These are phyloP conservation scores for Serendipita sp. DNA, from an alignment of 1,284 basidiomycete species.

Conservation along the genomic window DNA sequence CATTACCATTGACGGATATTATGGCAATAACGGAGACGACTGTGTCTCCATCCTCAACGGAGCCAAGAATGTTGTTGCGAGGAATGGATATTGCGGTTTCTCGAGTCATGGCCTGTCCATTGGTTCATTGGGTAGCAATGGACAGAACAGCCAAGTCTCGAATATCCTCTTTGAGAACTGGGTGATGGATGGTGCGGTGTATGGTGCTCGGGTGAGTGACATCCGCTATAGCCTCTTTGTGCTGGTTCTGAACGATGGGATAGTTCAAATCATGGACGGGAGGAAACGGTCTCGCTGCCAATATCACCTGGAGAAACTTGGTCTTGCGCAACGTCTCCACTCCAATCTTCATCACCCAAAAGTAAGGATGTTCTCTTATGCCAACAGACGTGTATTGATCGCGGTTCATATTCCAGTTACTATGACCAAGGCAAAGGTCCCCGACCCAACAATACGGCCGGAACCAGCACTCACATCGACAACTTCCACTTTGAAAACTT, in stretches of 20 bases:
- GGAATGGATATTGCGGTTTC: slow-evolving; percentile 19
- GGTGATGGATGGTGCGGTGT: slow-evolving; percentile 17
- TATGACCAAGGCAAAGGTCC: slow-evolving; percentile 13
- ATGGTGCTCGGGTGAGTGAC: slow-evolving; percentile 15
- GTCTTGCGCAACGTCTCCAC: slow-evolving; percentile 16
- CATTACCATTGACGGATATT: slow-evolving; percentile 18
- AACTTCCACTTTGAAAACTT: slow-evolving; percentile 16
- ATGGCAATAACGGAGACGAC: slow-evolving; percentile 21
- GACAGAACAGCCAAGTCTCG: slow-evolving; percentile 14
- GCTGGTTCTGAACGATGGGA: not conserved
- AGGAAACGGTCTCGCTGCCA: slow-evolving; percentile 20
- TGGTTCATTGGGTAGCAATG: slow-evolving; percentile 21
- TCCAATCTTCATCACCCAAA: slow-evolving; percentile 20
- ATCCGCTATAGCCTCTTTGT: not conserved
- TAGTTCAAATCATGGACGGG: slow-evolving; percentile 17
- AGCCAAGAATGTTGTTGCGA: slow-evolving; percentile 19
- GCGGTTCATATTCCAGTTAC: slow-evolving; percentile 7
- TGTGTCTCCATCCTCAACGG: slow-evolving; percentile 21
- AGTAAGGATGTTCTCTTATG: slow-evolving; percentile 12
- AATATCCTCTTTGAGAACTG: slow-evolving; percentile 15
- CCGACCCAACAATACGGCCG: slow-evolving; percentile 11
- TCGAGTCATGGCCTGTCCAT: slow-evolving; percentile 21
- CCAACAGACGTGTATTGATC: not conserved
- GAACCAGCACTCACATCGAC: slow-evolving; percentile 12
- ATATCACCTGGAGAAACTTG: slow-evolving; percentile 20